phyloP scores from a whole-genome alignment of 352 stramenopile genomes.

The Globisporangium canariense region DNA sequence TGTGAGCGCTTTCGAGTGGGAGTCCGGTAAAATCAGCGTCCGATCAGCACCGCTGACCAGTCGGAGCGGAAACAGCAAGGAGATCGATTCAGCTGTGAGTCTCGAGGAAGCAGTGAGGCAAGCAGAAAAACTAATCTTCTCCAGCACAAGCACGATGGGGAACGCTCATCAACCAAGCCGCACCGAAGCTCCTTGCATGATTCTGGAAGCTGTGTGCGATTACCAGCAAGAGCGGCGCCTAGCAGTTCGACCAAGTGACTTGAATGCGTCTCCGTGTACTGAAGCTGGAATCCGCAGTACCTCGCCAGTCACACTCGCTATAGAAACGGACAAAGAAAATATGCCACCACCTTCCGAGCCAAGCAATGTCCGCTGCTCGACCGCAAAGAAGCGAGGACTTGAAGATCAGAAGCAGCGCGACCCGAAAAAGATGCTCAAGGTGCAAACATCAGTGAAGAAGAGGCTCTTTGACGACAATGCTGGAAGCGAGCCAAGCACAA shows the following conservation, averaged over 20 bases:
- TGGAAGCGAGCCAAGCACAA: not conserved
- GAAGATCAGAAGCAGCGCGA: not conserved
- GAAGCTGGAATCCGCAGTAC: not conserved
- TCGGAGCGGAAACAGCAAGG: not conserved
- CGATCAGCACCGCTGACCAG: not conserved
- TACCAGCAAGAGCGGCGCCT: no score
- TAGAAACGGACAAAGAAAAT: constrained; percentile 13
- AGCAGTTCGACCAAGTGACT: not conserved
- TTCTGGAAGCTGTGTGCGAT: not conserved
- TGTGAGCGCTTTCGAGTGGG: constrained; percentile 9
- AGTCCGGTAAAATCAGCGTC: not conserved
- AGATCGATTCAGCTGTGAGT: not conserved
- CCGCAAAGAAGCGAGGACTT: constrained; percentile 9
- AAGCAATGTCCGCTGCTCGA: not conserved
- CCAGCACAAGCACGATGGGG: not conserved
- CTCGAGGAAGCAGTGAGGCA: constrained; percentile 1
- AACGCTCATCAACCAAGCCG: not conserved
- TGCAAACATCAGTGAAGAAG: constrained; percentile 9
- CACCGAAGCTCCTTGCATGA: not conserved
- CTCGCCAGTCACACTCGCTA: not conserved
- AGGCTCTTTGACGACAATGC: constrained; percentile 5
- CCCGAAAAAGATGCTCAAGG: not conserved
- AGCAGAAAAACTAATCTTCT: constrained; percentile 6
- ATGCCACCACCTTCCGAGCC: constrained; percentile 1
- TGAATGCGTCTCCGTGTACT: not conserved